Conservation (phyloP, 2,329 filamentous ascomycete genomes). For the Aspergillus sp. region DNA sequence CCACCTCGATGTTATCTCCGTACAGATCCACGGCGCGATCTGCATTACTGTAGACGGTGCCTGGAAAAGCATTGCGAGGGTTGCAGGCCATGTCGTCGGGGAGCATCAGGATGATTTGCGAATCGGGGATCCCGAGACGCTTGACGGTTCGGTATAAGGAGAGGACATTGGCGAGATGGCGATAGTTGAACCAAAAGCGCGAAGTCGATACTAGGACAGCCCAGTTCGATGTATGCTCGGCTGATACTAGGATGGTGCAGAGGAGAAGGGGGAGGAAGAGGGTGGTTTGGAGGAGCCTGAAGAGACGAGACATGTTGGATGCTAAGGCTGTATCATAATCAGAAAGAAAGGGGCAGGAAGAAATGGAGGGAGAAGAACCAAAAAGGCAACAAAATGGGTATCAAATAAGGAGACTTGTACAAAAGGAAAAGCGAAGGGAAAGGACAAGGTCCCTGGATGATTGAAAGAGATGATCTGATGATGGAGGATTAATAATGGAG, state of each 20-base stretch:
- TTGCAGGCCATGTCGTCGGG: slow-evolving; percentile 99
- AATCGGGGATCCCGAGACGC: slow-evolving; percentile 93
- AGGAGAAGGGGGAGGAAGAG: slow-evolving; percentile 19
- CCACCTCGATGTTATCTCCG: slow-evolving; percentile 97
- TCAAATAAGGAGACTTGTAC: neutral
- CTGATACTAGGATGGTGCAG: slow-evolving; percentile 11
- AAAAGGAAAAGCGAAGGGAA: too few relatives aligned
- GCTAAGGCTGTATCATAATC: slow-evolving; percentile 10
- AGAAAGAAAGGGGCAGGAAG: slow-evolving; percentile 5
- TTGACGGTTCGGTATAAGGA: slow-evolving; percentile 98
- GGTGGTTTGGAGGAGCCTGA: slow-evolving; percentile 21
- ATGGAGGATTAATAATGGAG: too few relatives aligned
- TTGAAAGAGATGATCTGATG: too few relatives aligned
- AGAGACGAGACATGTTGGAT: slow-evolving; percentile 21
- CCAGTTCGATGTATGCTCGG: slow-evolving; percentile 91
- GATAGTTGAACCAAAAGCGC: slow-evolving; percentile 99
- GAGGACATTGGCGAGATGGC: slow-evolving; percentile 94
- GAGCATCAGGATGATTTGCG: slow-evolving; percentile 99
- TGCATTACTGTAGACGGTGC: slow-evolving; percentile 97
- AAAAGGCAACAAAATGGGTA: neutral
- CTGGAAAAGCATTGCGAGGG: slow-evolving; percentile 94
- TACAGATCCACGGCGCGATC: slow-evolving; percentile 94
- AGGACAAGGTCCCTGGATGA: too few relatives aligned
- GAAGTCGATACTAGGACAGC: slow-evolving; percentile 98
- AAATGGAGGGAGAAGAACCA: neutral